Percentiles rank a stretch among this genome's conserved stretches.
Conservation (phyloP, 495 filamentous ascomycete genomes). For the Barbatosphaeria neglecta region DNA sequence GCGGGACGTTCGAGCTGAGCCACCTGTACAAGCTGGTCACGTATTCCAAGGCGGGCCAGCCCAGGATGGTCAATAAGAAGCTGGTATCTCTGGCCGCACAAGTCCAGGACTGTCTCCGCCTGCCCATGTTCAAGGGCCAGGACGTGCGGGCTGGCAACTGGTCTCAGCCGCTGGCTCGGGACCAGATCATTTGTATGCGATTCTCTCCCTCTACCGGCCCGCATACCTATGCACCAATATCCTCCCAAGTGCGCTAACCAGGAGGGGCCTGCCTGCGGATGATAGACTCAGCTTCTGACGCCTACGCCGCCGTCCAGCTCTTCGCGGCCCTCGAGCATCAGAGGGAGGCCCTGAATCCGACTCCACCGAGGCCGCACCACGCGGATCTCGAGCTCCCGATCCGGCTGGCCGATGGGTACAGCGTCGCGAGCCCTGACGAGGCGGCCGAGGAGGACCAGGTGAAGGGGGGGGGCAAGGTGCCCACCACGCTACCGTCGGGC, state of each 20-base stretch:
- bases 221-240: no score
- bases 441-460: slow-evolving; percentile 3
- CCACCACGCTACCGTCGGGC: slow-evolving; percentile 3
- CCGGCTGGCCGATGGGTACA: slow-evolving; percentile 26
- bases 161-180: slow-evolving; percentile 43
- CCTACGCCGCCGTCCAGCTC: slow-evolving; percentile 68
- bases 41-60: slow-evolving; percentile 35
- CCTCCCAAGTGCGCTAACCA: background rate
- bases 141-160: slow-evolving; percentile 63
- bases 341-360: slow-evolving; percentile 49
- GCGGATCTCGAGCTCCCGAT: slow-evolving; percentile 58
- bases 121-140: slow-evolving; percentile 65
- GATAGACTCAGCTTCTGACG: slow-evolving; percentile 72
- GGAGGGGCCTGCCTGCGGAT: no score
- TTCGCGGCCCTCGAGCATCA: slow-evolving; percentile 58
- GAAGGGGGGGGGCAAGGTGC: background rate
- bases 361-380: slow-evolving; percentile 54
- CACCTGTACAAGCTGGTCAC: slow-evolving; percentile 68
- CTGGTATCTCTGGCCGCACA: slow-evolving; percentile 55
- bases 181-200: slow-evolving; percentile 62
- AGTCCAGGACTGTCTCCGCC: slow-evolving; percentile 55
- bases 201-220: background rate
- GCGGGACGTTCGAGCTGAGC: slow-evolving; percentile 66
- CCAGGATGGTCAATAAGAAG: slow-evolving; percentile 48
- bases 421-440: slow-evolving; percentile 19